Percentiles rank a stretch among this genome's conserved stretches.
phyloP scores from a whole-genome alignment of 2,329 filamentous ascomycete genomes.

The Coniochaeta sp. region DNA sequence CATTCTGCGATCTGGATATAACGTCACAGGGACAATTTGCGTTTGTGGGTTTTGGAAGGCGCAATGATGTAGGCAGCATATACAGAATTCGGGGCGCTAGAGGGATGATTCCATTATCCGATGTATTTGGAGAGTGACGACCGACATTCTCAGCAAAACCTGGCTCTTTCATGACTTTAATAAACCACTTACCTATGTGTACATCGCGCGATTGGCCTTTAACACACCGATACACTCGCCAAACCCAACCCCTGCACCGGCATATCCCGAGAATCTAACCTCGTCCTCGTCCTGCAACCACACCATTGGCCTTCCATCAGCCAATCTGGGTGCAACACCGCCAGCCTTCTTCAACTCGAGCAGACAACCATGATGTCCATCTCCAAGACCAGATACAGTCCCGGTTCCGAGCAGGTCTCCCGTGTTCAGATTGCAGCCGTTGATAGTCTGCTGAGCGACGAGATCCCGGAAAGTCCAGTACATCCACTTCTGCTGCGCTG shows the following conservation, averaged over 20 bases:
- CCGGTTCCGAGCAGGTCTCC: constrained; percentile 35
- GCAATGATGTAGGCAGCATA: too few species aligned
- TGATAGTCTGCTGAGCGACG: constrained; percentile 26
- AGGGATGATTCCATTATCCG: too few species aligned
- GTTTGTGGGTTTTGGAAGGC: too few species aligned
- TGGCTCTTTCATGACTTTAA: too few species aligned
- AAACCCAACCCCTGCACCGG: constrained; percentile 32
- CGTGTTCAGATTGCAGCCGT: constrained; percentile 26
- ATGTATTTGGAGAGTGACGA: too few species aligned
- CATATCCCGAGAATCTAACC: constrained; percentile 28
- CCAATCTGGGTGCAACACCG: constrained; percentile 17
- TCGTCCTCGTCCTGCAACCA: constrained; percentile 32
- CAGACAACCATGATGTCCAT: constrained; percentile 28
- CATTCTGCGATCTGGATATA: too few species aligned
- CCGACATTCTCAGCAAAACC: too few species aligned
- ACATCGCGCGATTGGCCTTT: constrained; percentile 15
- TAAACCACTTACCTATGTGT: neutral
- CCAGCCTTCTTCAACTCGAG: constrained; percentile 30
- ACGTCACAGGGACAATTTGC: too few species aligned
- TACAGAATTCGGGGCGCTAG: too few species aligned
- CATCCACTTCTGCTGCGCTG: constrained; percentile 11
- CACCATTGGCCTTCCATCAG: constrained; percentile 21
- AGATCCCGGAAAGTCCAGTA: constrained; percentile 31
- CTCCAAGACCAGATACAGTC: constrained; percentile 27
- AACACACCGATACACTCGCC: constrained; percentile 24